Evolutionary conservation across 1,284 basidiomycete genomes (phyloP).

Genomic region (Sanguinoderma infundibulare): DNA sequence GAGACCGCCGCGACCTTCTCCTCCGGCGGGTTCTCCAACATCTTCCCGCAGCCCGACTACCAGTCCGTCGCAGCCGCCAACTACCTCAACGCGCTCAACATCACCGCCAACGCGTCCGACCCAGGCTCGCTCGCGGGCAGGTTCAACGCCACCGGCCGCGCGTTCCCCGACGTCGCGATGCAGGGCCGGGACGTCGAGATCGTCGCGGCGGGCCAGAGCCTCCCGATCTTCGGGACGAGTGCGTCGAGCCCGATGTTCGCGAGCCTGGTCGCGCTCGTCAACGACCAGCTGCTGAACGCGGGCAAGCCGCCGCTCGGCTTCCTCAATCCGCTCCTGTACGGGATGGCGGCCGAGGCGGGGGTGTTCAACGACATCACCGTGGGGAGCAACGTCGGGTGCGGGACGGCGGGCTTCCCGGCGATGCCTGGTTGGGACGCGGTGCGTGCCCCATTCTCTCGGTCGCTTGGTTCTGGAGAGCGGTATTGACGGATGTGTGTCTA

Average conservation of each 20-base stretch:
- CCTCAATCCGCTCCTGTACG: slow-evolving; percentile 65
- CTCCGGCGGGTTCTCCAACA: slow-evolving; percentile 50
- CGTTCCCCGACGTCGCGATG: slow-evolving; percentile 29
- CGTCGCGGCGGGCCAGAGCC: slow-evolving; percentile 47
- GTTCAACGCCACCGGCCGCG: slow-evolving; percentile 30
- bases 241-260: slow-evolving; percentile 63
- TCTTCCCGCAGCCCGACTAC: slow-evolving; percentile 43
- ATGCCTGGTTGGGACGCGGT: slow-evolving; percentile 62
- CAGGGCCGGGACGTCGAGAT: slow-evolving; percentile 49
- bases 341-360: slow-evolving; percentile 34
- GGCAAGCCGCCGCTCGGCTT: slow-evolving; percentile 59
- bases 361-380: slow-evolving; percentile 64
- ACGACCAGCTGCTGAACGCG: slow-evolving; percentile 55
- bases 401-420: slow-evolving; percentile 50
- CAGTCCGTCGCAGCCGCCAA: slow-evolving; percentile 38
- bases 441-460: slow-evolving; percentile 23
- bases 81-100: slow-evolving; percentile 30
- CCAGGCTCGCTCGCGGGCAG: slow-evolving; percentile 12
- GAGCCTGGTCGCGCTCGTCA: slow-evolving; percentile 59
- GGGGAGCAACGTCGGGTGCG: slow-evolving; percentile 43
- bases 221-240: slow-evolving; percentile 60
- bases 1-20: slow-evolving; percentile 51
- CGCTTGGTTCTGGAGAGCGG: not conserved
- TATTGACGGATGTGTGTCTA: slow-evolving; percentile 22
- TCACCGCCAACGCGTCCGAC: slow-evolving; percentile 15